Base-by-base conservation (phyloP, 495 filamentous ascomycete genomes). In the Oidiodendron maius region DNA sequence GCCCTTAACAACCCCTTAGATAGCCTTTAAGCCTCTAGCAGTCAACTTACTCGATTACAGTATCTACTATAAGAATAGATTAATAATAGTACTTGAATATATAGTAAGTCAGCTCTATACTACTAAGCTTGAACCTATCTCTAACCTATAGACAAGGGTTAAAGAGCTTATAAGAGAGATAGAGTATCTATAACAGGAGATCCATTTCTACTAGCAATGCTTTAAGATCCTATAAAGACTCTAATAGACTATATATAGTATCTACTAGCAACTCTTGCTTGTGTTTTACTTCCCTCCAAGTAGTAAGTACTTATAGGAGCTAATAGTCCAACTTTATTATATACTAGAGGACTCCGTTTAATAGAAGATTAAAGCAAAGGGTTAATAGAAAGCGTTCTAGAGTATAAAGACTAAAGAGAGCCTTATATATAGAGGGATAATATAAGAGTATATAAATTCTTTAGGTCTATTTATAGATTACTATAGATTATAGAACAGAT, bases 91-190 rank as follows among this genome's bases (percentile, higher is more conserved):
- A n/a, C n/a, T n/a, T n/a, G n/a, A n/a, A n/a, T n/a, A n/a, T n/a
- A n/a, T n/a, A n/a, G n/a, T n/a, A n/a, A n/a, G n/a, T n/a, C n/a
- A n/a, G n/a, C n/a, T n/a, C n/a, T n/a, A n/a, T n/a, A n/a, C n/a
- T n/a, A n/a, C n/a, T n/a, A n/a, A n/a, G n/a, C n/a, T n/a, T n/a
- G n/a, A n/a, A n/a, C n/a, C n/a, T n/a, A n/a, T n/a, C n/a, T n/a
- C n/a, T n/a, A n/a, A n/a, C n/a, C n/a, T n/a, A n/a, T n/a, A n/a
- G n/a, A n/a, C n/a, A n/a, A n/a, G n/a, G n/a, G 37, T 57, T 16
- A 45, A 57, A 49, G 53, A 57, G 50, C 49, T 57, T 37, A 57
- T 44, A 2, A 47, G 30, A 25, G 53, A 52, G n/a, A 16, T 52
- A 16, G 49, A 50, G 17, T 16, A 50, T 8, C 21, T 44, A 13